Conservation (phyloP, 148 eudicot species). For the Dianthus caryophyllus region DNA sequence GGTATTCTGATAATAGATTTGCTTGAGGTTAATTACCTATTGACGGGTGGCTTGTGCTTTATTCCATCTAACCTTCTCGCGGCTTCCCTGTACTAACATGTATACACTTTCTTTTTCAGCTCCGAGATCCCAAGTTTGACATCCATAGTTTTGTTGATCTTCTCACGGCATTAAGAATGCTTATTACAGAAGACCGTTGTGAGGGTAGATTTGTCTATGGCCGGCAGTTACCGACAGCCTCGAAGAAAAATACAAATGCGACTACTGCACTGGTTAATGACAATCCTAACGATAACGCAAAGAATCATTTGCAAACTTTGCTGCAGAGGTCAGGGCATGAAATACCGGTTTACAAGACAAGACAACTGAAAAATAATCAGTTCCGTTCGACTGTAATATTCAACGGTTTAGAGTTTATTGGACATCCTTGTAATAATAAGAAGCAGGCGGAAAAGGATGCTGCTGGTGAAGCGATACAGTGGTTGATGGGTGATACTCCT, state of each 20-base stretch:
- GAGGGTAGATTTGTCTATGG: slow-evolving; percentile 91
- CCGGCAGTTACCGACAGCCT: slow-evolving; percentile 46
- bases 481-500: slow-evolving; percentile 76
- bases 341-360: slow-evolving; percentile 71
- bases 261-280: slow-evolving; percentile 12
- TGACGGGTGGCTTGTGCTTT: not conserved
- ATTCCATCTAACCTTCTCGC: not conserved
- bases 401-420: slow-evolving; percentile 74
- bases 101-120: slow-evolving; percentile 37
- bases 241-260: slow-evolving; percentile 42
- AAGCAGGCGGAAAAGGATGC: slow-evolving; percentile 91
- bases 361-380: slow-evolving; percentile 58
- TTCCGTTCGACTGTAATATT: slow-evolving; percentile 66
- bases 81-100: not conserved
- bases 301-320: slow-evolving; percentile 73
- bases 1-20: not conserved
- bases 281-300: slow-evolving; percentile 59
- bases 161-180: slow-evolving; percentile 57
- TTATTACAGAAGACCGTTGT: slow-evolving; percentile 69
- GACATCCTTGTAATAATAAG: slow-evolving; percentile 68
- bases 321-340: slow-evolving; percentile 79
- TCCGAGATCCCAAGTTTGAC: slow-evolving; percentile 55
- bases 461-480: slow-evolving; percentile 72
- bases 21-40: not conserved
- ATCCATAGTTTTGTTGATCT: slow-evolving; percentile 45